These are phyloP conservation scores for Collybia nuda DNA, from an alignment of 768 basidiomycete genomes.

Conservation along the genomic window DNA sequence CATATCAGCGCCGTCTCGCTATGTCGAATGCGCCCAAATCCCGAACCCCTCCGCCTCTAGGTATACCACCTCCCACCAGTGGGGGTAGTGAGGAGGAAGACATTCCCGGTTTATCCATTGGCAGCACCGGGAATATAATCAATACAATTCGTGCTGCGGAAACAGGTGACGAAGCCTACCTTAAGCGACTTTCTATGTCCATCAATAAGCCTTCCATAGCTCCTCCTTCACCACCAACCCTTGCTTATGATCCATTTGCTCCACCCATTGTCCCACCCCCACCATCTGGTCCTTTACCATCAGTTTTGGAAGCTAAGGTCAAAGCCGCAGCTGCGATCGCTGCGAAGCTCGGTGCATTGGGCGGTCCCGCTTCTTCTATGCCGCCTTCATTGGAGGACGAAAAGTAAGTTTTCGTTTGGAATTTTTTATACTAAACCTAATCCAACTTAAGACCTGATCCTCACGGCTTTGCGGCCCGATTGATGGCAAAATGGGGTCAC, in stretches of 20 bases:
- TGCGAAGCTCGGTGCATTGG: conserved; percentile 66
- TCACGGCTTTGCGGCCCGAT: conserved; percentile 75
- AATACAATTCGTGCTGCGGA: conserved; percentile 25
- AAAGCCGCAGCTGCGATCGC: conserved; percentile 84
- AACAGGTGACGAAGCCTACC: conserved; percentile 70
- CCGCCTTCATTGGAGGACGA: conserved; percentile 32
- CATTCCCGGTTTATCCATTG: conserved; percentile 18
- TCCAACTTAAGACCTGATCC: conserved; percentile 47
- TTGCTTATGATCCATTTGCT: conserved; percentile 72
- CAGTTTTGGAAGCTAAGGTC: conserved; percentile 62
- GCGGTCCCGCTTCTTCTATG: conserved; percentile 25
- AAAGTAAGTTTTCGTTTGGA: conserved; percentile 18
- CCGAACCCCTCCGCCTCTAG: conserved; percentile 16
- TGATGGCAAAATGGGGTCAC: conserved; percentile 98
- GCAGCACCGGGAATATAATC: conserved; percentile 2
- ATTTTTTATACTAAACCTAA: no score
- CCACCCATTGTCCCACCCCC: conserved; percentile 65
- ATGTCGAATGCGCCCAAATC: conserved; percentile 42
- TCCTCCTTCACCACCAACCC: conserved; percentile 46
- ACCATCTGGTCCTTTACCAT: conserved; percentile 32
- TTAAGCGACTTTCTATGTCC: conserved; percentile 60
- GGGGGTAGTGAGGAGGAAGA: conserved; percentile 19
- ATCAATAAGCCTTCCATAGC: conserved; percentile 27
- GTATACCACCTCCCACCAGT: conserved; percentile 21
- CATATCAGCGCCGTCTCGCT: conserved; percentile 73